Evolutionary conservation across 768 basidiomycete species (phyloP), one percentile per base, ranked within the genome.

Genomic region (Gelatoporia subvermispora): DNA sequence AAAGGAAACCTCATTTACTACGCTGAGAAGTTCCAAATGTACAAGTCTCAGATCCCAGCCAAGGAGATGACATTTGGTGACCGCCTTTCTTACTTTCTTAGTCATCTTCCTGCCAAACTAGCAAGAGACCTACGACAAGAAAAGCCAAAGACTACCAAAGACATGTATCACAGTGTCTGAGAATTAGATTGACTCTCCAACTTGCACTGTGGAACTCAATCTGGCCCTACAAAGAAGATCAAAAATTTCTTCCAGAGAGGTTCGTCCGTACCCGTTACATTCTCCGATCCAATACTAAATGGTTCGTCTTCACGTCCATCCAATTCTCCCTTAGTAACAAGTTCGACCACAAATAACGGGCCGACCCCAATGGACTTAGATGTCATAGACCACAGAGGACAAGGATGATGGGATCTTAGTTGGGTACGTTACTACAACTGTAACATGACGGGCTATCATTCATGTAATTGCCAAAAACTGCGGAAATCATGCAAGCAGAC

Each of bases 11-110:
- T 48, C 18, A 9, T 34, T 21, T 21, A 23, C n/a, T 48, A 48
- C n/a, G 20, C 41, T 4, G 8, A 28, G 24, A 21, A 21, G n/a
- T 48, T 48, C 47, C 21, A 35, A 9, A 34, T 42, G 38, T 17
- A 42, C 18, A 35, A 48, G 47, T 24, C 34, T 15, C 47, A 48
- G 47, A 48, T 48, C 35, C 47, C 40, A 3, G 41, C 41, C 10
- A 16, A 11, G 20, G 31, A 42, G 9, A 48, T 48, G 47, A 48
- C 47, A 17, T 48, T 41, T 35, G 47, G 47, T 16, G 47, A 48
- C 34, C 28, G 41, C 2, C 24, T 41, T 3, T 39, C 47, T 4
- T 35, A 48, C 20, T 48, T 48, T 35, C 41, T 48, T 20, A 13
- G 40, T 13, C 47, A 42, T 13, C 34, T 48, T 5, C 47, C 47